Percentiles rank a stretch among this genome's conserved stretches.
phyloP scores from a whole-genome alignment of 192 early-diverging fungal genomes.

The Cladochytrium replicatum region DNA sequence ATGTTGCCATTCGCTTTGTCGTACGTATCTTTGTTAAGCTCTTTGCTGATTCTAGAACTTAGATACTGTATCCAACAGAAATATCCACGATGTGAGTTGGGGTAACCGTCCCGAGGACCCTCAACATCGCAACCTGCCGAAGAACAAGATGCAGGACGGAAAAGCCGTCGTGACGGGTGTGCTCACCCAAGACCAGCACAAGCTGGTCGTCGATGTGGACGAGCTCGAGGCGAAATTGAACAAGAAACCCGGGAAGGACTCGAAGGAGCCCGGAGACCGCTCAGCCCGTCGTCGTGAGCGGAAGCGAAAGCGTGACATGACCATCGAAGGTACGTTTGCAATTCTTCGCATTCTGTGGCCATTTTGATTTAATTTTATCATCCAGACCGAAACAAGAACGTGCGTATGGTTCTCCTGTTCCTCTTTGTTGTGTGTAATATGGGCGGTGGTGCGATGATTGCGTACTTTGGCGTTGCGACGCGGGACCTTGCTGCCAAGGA shows the following conservation, averaged over 20 bases:
- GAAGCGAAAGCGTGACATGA: too few species aligned
- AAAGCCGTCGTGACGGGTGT: constrained; percentile 63
- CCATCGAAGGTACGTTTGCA: too few species aligned
- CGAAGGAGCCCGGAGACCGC: too few species aligned
- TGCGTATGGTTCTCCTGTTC: neutral
- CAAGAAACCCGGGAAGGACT: too few species aligned
- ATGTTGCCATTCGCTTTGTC: too few species aligned
- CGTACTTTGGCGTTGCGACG: neutral
- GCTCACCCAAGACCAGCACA: constrained; percentile 52
- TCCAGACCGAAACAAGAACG: neutral
- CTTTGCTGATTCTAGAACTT: too few species aligned
- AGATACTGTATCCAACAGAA: too few species aligned
- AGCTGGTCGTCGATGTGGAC: constrained; percentile 53
- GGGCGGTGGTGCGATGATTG: neutral
- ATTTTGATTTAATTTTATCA: too few species aligned
- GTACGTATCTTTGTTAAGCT: too few species aligned
- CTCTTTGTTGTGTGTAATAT: neutral
- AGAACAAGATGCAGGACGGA: constrained; percentile 31
- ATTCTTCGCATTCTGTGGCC: too few species aligned
- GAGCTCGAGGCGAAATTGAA: constrained; percentile 39
- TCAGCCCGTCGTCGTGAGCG: too few species aligned
- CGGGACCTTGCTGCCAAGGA: too few species aligned
- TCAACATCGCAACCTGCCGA: constrained; percentile 22
- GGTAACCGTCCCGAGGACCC: constrained; percentile 36
- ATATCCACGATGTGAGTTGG: constrained; percentile 51